phyloP scores from a whole-genome alignment of 495 filamentous ascomycete species.

The Lepraria neglecta region DNA sequence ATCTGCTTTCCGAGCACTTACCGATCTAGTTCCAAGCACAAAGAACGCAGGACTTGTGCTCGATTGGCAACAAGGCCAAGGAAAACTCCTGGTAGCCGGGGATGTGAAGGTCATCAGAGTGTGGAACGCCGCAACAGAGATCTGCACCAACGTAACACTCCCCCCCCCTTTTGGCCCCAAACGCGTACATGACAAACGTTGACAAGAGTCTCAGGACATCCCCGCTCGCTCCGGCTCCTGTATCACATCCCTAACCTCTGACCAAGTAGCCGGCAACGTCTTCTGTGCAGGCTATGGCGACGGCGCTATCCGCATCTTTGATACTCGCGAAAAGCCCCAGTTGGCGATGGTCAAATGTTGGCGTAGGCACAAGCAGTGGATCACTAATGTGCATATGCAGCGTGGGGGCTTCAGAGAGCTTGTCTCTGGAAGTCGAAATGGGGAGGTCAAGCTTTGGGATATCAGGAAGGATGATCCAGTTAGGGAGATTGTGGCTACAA shows the following conservation, averaged over 20 bases:
- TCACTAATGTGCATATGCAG: constrained; percentile 94
- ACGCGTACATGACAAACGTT: background rate
- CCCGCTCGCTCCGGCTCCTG: constrained; percentile 92
- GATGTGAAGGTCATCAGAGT: constrained; percentile 93
- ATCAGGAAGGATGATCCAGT: constrained; percentile 75
- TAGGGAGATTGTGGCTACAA: constrained; percentile 64
- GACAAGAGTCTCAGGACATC: constrained; percentile 57
- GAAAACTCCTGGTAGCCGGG: constrained; percentile 86
- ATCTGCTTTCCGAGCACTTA: constrained; percentile 82
- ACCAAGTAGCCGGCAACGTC: constrained; percentile 93
- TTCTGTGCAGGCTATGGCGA: constrained; percentile 97
- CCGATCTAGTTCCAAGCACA: constrained; percentile 84
- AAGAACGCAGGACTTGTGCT: constrained; percentile 92
- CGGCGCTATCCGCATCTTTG: constrained; percentile 91
- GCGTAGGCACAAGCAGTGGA: constrained; percentile 93
- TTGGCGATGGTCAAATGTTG: constrained; percentile 89
- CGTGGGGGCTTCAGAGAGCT: constrained; percentile 88
- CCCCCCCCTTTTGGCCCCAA: background rate
- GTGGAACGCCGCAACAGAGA: constrained; percentile 91
- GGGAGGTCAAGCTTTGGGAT: constrained; percentile 95
- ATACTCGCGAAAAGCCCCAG: constrained; percentile 72
- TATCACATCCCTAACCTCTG: constrained; percentile 90
- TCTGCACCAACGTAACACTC: constrained; percentile 65
- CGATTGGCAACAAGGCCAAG: constrained; percentile 97
- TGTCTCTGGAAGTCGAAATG: constrained; percentile 77